Evolutionary conservation across 352 stramenopile genomes (phyloP), one percentile per base, ranked within the genome.

Genomic region (Phytophthora pinifolia): DNA sequence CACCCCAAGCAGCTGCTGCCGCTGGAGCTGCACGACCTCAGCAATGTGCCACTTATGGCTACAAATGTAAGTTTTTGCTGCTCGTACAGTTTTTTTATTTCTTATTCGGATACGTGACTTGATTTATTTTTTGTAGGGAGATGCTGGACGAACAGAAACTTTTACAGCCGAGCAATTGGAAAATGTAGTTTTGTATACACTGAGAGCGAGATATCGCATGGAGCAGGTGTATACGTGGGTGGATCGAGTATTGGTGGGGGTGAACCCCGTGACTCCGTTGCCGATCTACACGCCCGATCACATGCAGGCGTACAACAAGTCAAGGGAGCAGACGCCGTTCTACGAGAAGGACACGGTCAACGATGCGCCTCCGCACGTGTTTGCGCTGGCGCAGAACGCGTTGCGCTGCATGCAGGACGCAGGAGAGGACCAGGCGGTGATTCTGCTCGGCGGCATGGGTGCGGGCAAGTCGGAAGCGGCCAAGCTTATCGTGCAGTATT

Each of bases 141-240:
- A 86, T 50, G 57, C 70, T 22, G 76, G 75, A 34, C 69, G 77
- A 2, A 86, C 79, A 4, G 81, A 91, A 27, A 65, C 66, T 0
- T 91, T 91, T 42, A 72, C 70, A 9, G 49, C 66, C 0, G 65
- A 82, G 20, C 80, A 90, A 46, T 68, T 93, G 36, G 81, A 93
- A 46, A 86, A 91, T 46, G 65, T 86, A 5, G 76, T 81, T 32
- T 36, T 93, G 9, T 89, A 93, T 65, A 91, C 75, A 8, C 48
- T 93, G 25, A 64, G 83, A 33, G 78, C 80, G 27, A 70, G 83
- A 9, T 93, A 88, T 53, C 79, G 83, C 38, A 87, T 89, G 71
- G 83, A 93, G 53, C 79, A 88, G 34, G 67, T 93, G 41, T 93
- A 91, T 65, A 93, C 83, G 31, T 90, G 80, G 80, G 73, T 90